These are phyloP conservation scores for Candida orba DNA, from an alignment of 805 yeast genomes.

Conservation along the genomic window DNA sequence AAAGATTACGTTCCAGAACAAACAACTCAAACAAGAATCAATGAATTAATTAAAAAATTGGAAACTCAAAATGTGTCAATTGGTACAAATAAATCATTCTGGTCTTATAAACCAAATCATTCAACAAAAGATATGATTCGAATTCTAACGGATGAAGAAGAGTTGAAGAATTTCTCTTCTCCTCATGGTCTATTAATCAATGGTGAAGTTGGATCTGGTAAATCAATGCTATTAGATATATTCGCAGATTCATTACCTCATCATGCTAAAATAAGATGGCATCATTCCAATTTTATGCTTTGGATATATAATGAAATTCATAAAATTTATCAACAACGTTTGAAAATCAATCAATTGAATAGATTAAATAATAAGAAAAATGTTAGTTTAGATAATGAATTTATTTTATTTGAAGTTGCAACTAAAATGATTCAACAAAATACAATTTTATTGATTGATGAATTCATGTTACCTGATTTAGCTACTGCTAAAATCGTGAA, in stretches of 20 bases:
- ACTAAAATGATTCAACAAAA: conserved; percentile 50
- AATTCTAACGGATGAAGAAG: conserved; percentile 55
- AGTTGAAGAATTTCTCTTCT: conserved; percentile 41
- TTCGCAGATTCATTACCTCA: conserved; percentile 63
- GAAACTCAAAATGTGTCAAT: conserved; percentile 15
- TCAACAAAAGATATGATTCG: conserved; percentile 35
- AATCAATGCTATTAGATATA: conserved; percentile 66
- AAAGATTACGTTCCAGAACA: conserved; percentile 47
- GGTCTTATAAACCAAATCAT: conserved; percentile 5
- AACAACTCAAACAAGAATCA: conserved; percentile 15
- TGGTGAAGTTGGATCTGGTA: conserved; percentile 72
- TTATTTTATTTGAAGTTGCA: conserved; percentile 59
- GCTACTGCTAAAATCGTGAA: conserved; percentile 67
- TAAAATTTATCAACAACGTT: conserved; percentile 39
- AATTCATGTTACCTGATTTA: conserved; percentile 71
- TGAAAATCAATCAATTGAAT: conserved; percentile 18
- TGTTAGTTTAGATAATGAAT: conserved; percentile 49
- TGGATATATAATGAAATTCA: conserved; percentile 64
- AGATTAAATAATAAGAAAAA: conserved; percentile 18
- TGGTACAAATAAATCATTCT: background rate
- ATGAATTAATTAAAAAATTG: conserved; percentile 25
- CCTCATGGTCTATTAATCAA: conserved; percentile 60
- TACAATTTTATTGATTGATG: conserved; percentile 59
- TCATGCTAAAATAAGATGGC: conserved; percentile 60
- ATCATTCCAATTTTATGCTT: conserved; percentile 60